A percentile compares a stretch with the other conserved stretches of the same genome.
Evolutionary conservation across 805 yeast species (phyloP).

Genomic region (Sugiyamaella smithiae): DNA sequence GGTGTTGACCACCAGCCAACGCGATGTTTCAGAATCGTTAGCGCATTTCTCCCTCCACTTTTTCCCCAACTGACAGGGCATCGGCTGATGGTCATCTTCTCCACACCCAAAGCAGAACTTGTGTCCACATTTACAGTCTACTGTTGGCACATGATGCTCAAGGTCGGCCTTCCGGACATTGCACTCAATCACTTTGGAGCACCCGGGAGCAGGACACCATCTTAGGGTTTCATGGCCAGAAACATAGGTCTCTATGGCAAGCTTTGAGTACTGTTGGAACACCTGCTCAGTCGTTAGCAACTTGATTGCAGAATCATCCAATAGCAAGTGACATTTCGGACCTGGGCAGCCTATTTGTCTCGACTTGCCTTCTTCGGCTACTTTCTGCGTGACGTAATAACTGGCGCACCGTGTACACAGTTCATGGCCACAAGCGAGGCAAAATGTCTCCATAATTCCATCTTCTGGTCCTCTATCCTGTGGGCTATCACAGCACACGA

Average conservation of each 20-base stretch:
- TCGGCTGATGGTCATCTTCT: constrained; percentile 75
- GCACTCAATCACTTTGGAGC: constrained; percentile 55
- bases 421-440: constrained; percentile 65
- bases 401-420: constrained; percentile 70
- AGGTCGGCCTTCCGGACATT: constrained; percentile 28
- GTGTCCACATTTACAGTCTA: constrained; percentile 62
- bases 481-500: constrained; percentile 66
- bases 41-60: constrained; percentile 75
- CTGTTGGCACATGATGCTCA: constrained; percentile 56
- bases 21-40: constrained; percentile 83
- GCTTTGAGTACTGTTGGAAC: constrained; percentile 26
- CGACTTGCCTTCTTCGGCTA: constrained; percentile 34
- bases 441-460: constrained; percentile 39
- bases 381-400: constrained; percentile 51
- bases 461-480: constrained; percentile 42
- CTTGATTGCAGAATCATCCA: constrained; percentile 36
- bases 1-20: constrained; percentile 85
- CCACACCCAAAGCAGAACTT: constrained; percentile 77
- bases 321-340: constrained; percentile 44
- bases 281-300: constrained; percentile 35
- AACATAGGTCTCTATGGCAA: constrained; percentile 44
- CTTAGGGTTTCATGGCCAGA: constrained; percentile 48
- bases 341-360: constrained; percentile 61
- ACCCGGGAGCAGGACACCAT: constrained; percentile 88
- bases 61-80: constrained; percentile 68